Evolutionary conservation across 164 flowering plant species (phyloP), one percentile per base, ranked within the genome.

Genomic region (Magnolia sinica): DNA sequence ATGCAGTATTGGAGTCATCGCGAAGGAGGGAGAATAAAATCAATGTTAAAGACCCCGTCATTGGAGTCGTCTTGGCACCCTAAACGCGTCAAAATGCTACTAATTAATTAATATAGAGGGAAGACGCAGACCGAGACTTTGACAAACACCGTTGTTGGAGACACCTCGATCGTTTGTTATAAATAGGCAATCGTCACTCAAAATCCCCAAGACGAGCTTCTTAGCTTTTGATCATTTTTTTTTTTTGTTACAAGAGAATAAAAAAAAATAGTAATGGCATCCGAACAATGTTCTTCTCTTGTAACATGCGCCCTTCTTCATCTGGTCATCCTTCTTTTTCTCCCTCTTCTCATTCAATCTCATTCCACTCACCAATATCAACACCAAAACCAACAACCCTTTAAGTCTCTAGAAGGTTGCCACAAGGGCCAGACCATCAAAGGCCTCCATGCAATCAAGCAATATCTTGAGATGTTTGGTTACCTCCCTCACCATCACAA

Each of bases 391-490:
- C 45, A 37, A 65, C 68, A 20, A 20, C 24, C 71, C 45, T 68
- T 68, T 13, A 16, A 29, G 22, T 68, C 31, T 14, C 50, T 68
- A 3, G 19, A 68, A 68, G 93, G 90, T 8, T 85, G 89, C 74
- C 88, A 24, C 31, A 19, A 64, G 1, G 93, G 94, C 9, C 78
- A 88, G 1, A 79, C 72, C 0, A 29, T 61, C 51, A 73, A 83
- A 24, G 95, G 97, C 23, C 67, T 91, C 5, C 55, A 85, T 66
- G 76, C 81, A 69, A 88, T 93, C 49, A 91, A 90, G 72, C 70
- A 76, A 2, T 93, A 91, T 85, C 85, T 91, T 68, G 75, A 79
- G 23, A 82, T 78, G 0, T 91, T 89, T 82, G 94, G 95, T 8
- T 91, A 92, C 81, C 81, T 92, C 51, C 66, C 83, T 1, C 29